A percentile compares a stretch with the other conserved stretches of the same genome.
These are phyloP conservation scores for Scedosporium minutisporum DNA, from an alignment of 2,329 filamentous ascomycete genomes.

Conservation along the genomic window DNA sequence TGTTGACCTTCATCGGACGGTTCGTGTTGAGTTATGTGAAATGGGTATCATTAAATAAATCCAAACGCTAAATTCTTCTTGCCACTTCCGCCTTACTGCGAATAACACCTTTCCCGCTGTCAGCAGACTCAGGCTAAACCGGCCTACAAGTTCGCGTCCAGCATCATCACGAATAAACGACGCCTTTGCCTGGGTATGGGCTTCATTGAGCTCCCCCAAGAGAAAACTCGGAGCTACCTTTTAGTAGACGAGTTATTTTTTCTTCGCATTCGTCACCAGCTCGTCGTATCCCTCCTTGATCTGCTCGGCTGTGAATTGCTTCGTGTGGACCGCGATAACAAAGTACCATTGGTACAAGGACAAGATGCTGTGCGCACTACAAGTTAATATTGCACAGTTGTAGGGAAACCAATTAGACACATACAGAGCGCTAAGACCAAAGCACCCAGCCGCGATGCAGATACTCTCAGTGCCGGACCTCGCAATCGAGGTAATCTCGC, in stretches of 20 bases:
- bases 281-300: background rate
- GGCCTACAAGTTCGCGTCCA: too few relatives aligned
- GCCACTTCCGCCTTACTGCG: too few relatives aligned
- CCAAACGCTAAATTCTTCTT: too few relatives aligned
- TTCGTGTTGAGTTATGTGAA: too few relatives aligned
- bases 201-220: too few relatives aligned
- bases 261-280: background rate
- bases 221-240: too few relatives aligned
- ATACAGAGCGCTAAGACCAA: background rate
- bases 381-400: background rate
- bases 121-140: too few relatives aligned
- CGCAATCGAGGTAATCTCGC: background rate
- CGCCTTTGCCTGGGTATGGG: too few relatives aligned
- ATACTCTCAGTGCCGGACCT: slow-evolving; percentile 6
- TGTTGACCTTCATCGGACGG: too few relatives aligned
- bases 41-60: too few relatives aligned
- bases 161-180: too few relatives aligned
- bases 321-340: background rate
- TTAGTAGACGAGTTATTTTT: background rate
- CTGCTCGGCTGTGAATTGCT: background rate
- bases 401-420: background rate
- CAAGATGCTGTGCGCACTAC: background rate
- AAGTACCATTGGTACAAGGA: background rate
- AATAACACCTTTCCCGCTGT: too few relatives aligned
- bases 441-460: slow-evolving; percentile 6